These are phyloP conservation scores for Botryotinia globosa DNA, from an alignment of 2,329 filamentous ascomycete genomes.

Conservation along the genomic window DNA sequence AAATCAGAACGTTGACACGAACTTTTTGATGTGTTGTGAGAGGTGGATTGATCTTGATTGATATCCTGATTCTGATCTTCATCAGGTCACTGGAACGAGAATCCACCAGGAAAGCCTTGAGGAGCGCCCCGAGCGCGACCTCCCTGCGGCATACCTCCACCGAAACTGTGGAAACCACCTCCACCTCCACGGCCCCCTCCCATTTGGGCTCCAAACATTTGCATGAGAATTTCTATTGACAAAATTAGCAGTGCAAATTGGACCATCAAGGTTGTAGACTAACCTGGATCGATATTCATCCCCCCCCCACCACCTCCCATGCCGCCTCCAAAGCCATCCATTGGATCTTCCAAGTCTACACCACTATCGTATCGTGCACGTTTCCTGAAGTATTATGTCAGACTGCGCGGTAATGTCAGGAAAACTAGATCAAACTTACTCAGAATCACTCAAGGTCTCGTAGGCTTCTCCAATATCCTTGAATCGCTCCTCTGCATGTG, in stretches of 20 bases:
- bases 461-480: conserved; percentile 98
- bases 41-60: conserved; percentile 10
- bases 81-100: conserved; percentile 55
- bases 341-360: conserved; percentile 83
- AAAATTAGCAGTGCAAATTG: background rate
- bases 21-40: conserved; percentile 8
- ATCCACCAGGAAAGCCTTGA: conserved; percentile 50
- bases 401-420: conserved; percentile 24
- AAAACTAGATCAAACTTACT: conserved; percentile 57
- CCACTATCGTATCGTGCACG: conserved; percentile 88
- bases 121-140: conserved; percentile 34
- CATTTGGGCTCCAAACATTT: conserved; percentile 40
- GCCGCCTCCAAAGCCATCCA: conserved; percentile 67
- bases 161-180: conserved; percentile 47
- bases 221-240: conserved; percentile 36
- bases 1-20: conserved; percentile 14
- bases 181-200: conserved; percentile 49
- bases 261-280: background rate
- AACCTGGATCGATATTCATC: conserved; percentile 41
- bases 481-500: conserved; percentile 83
- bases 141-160: conserved; percentile 49
- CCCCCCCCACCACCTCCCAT: conserved; percentile 50
- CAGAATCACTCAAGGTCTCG: conserved; percentile 88
- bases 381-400: conserved; percentile 59
- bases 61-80: conserved; percentile 17